Conservation (phyloP, 768 basidiomycete species). For the Lactifluus echinatus region DNA sequence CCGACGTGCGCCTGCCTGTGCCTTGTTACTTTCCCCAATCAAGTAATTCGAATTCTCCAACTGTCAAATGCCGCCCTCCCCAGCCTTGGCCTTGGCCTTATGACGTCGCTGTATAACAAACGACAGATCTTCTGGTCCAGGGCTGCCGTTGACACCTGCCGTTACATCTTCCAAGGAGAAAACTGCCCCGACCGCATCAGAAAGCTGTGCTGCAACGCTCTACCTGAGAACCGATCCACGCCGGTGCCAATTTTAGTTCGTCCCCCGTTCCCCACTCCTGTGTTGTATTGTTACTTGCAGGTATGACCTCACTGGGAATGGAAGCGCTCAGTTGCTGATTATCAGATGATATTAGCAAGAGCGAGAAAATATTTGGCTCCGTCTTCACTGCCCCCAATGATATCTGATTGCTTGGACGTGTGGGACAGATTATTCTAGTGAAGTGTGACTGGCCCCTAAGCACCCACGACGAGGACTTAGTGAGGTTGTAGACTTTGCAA, state of each 20-base stretch:
- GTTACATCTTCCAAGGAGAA: neutral
- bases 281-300: neutral
- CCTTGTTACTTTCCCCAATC: neutral
- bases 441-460: too few relatives aligned
- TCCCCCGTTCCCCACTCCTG: too few relatives aligned
- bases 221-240: neutral
- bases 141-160: neutral
- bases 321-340: neutral
- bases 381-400: neutral
- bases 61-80: neutral
- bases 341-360: neutral
- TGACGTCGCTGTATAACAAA: constrained; percentile 7
- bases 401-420: too few relatives aligned
- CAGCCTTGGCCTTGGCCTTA: neutral
- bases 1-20: neutral
- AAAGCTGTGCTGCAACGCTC: neutral
- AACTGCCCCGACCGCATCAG: neutral
- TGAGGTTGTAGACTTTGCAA: too few relatives aligned
- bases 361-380: neutral
- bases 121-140: neutral
- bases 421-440: too few relatives aligned
- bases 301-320: neutral
- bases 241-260: neutral
- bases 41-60: neutral
- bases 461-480: too few relatives aligned